These are phyloP conservation scores for Mycena citricolor DNA, from an alignment of 1,284 basidiomycete species.

Conservation along the genomic window DNA sequence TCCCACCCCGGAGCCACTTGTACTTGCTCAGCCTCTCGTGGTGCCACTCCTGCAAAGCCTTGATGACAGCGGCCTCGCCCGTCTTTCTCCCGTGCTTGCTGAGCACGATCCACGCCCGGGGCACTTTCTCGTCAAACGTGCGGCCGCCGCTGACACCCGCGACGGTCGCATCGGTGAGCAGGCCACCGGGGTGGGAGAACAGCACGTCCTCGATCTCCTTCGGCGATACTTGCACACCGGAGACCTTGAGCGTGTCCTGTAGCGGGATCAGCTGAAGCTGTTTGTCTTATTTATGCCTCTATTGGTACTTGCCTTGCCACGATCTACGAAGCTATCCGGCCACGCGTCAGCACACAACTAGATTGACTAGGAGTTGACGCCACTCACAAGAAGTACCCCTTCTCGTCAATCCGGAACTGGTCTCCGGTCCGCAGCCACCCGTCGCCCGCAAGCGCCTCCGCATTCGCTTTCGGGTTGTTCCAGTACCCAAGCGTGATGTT, in stretches of 20 bases:
- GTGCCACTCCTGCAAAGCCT: conserved; percentile 58
- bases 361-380: not conserved
- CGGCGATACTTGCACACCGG: conserved; percentile 73
- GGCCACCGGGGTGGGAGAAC: conserved; percentile 53
- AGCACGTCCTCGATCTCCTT: conserved; percentile 69
- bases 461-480: conserved; percentile 64
- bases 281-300: not conserved
- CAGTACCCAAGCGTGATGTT: conserved; percentile 68
- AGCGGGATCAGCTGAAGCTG: not conserved
- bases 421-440: conserved; percentile 79
- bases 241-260: conserved; percentile 71
- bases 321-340: conserved; percentile 52
- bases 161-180: conserved; percentile 62
- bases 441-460: conserved; percentile 61
- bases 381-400: conserved; percentile 66
- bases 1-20: conserved; percentile 71
- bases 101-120: conserved; percentile 73
- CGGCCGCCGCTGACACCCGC: conserved; percentile 70
- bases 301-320: conserved; percentile 55
- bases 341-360: conserved; percentile 2
- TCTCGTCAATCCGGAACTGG: conserved; percentile 55
- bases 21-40: conserved; percentile 62
- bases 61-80: conserved; percentile 43
- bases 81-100: conserved; percentile 48
- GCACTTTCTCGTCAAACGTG: conserved; percentile 64